Conservation (phyloP, 257 asterid genomes). For the Solanum megistacrolobum region DNA sequence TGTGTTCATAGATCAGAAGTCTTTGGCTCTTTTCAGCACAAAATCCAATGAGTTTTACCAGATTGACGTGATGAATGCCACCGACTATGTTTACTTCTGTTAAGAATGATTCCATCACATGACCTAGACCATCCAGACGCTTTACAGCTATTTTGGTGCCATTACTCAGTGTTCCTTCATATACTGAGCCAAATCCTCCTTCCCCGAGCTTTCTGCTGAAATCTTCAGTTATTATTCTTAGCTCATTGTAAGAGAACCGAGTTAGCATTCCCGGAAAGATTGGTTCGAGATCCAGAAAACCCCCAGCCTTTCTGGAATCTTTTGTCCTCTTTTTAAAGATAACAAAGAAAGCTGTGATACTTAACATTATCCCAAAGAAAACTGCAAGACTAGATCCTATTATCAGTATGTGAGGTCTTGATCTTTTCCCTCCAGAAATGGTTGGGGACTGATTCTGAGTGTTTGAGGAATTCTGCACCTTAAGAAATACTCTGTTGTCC, state of each 20-base stretch:
- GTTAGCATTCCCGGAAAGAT: not conserved
- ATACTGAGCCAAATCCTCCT: slow-evolving; percentile 3
- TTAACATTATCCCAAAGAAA: not conserved
- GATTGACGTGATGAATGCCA: slow-evolving; percentile 9
- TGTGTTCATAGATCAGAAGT: slow-evolving; percentile 5
- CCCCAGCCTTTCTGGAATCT: not conserved
- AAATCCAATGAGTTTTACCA: slow-evolving; percentile 12
- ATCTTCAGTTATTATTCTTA: not conserved
- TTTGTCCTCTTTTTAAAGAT: not conserved
- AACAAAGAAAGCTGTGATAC: not conserved
- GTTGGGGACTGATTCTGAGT: not conserved
- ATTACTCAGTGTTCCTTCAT: slow-evolving; percentile 1
- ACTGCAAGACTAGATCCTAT: not conserved
- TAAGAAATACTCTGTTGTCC: not conserved
- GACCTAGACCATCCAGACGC: not conserved
- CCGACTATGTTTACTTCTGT: slow-evolving; percentile 14
- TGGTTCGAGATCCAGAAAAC: not conserved
- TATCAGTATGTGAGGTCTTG: not conserved
- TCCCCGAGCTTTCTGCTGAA: slow-evolving; percentile 9
- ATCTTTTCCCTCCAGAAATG: not conserved
- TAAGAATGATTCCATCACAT: slow-evolving; percentile 1
- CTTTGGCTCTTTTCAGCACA: slow-evolving; percentile 2
- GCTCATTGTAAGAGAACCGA: not conserved
- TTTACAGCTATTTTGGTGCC: slow-evolving; percentile 13
- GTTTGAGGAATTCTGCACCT: not conserved